Evolutionary conservation across 2,329 filamentous ascomycete species (phyloP).

Genomic region (Colletotrichum limetticola): DNA sequence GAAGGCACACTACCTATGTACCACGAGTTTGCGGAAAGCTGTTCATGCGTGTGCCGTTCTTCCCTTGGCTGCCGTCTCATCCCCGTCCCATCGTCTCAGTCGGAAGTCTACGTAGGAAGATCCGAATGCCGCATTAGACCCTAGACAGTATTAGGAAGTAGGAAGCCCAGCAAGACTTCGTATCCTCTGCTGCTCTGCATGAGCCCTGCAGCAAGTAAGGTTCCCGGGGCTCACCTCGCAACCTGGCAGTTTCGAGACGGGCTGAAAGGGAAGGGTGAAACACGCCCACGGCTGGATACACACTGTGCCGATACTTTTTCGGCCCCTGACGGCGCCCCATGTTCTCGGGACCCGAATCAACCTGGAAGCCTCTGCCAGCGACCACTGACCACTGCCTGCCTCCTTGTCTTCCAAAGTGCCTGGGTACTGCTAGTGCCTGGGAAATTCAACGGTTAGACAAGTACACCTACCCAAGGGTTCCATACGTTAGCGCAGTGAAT

Average conservation of each 20-base stretch:
- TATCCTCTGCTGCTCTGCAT: neutral
- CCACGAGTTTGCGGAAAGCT: neutral
- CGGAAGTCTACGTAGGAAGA: neutral
- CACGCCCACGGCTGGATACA: neutral
- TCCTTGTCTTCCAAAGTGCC: too few species aligned
- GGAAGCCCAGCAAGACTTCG: neutral
- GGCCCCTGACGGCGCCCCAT: neutral
- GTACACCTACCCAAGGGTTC: too few species aligned
- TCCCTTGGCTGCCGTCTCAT: conserved; percentile 4
- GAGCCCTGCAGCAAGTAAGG: neutral
- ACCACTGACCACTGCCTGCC: too few species aligned
- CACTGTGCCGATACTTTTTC: neutral
- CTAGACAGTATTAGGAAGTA: neutral
- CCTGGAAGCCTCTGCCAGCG: too few species aligned
- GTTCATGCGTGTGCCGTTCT: neutral
- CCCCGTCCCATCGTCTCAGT: conserved; percentile 4
- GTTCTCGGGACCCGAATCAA: neutral
- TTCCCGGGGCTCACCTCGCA: neutral
- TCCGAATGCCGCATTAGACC: neutral
- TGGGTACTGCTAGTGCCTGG: too few species aligned
- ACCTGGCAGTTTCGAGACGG: conserved; percentile 14
- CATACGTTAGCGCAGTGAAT: too few species aligned
- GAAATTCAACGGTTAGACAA: too few species aligned
- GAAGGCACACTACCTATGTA: neutral
- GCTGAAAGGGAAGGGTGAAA: conserved; percentile 14